Evolutionary conservation across 306 rosid species (phyloP).

Genomic region (Fragaria vesca): DNA sequence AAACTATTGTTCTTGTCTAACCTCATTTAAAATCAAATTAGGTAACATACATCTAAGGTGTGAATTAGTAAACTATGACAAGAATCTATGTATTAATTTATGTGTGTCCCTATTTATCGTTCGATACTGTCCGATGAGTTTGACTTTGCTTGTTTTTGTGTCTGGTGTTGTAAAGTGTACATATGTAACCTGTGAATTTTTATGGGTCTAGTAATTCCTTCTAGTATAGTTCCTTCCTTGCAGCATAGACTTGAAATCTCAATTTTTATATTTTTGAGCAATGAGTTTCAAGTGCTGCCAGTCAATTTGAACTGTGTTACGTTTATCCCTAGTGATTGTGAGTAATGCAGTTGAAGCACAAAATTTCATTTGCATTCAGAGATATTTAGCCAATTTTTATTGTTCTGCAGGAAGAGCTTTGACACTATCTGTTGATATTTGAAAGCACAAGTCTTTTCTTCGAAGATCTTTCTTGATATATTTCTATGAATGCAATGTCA

Average conservation of each 20-base stretch:
- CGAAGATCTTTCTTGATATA: not conserved
- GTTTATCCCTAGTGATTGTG: not conserved
- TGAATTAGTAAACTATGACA: not conserved
- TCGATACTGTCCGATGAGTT: not conserved
- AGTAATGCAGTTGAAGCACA: not conserved
- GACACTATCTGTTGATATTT: not conserved
- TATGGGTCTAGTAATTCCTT: not conserved
- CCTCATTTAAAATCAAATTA: not conserved
- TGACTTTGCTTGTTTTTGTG: not conserved
- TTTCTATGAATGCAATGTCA: constrained; percentile 33
- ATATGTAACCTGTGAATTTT: not conserved
- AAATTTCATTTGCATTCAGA: not conserved
- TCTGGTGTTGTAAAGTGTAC: constrained; percentile 1
- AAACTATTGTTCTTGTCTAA: not conserved
- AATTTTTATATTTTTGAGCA: not conserved
- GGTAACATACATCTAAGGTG: not conserved
- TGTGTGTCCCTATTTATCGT: not conserved
- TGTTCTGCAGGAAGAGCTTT: constrained; percentile 8
- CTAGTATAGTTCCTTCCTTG: not conserved
- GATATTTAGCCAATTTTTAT: not conserved
- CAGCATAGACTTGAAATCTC: not conserved
- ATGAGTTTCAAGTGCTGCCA: not conserved
- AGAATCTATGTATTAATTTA: constrained; percentile 7
- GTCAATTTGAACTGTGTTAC: not conserved
- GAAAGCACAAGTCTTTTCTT: not conserved